Base-by-base conservation (phyloP, 208 protist species). In the Phytomonas francai region DNA sequence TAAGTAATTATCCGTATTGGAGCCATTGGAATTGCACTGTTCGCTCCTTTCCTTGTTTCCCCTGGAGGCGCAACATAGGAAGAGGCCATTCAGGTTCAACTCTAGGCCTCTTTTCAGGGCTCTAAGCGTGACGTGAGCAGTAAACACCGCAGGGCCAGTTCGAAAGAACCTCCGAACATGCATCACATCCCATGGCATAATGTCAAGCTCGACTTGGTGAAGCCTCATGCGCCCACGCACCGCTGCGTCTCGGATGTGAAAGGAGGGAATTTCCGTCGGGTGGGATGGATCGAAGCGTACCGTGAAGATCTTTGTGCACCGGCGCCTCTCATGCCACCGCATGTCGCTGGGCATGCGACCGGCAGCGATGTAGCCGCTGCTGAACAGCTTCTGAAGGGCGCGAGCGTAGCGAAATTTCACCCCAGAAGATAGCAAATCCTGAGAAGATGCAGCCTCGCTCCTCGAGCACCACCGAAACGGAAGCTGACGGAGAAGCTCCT, bases 101-200 rank as follows among this genome's bases (percentile, higher is more conserved):
- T 88, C 83, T 22, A 82, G 70, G 9, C 83, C 81, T 32, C 42
- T 63, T 30, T n/a, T 65, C 19, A 90, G 67, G 12, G 88, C 85
- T 19, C 64, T 28, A 19, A 91, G 71, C 36, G 76, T 83, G 33
- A 89, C 72, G 72, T 84, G 71, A 30, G 79, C 63, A 22, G 81
- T 74, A 62, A 90, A 94, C 25, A 71, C 68, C 1, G 67, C 67
- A 11, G 88, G 88, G 0, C 88, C 83, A 12, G 88, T 91, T n/a
- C 79, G 65, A 61, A 94, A 83, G 22, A 94, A 69, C 25, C 67
- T 68, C 14, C 76, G 75, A 9, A 75, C 74, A 8, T 74, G 64
- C 51, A 81, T 81, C 9, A 64, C 42, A 8, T 77, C 25, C 45
- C 75, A 78, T 19, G 79, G 74, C 60, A 70, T 73, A 32, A 89